These are phyloP conservation scores for Diutina rugosa DNA, from an alignment of 1,139 yeast genomes.

Conservation along the genomic window DNA sequence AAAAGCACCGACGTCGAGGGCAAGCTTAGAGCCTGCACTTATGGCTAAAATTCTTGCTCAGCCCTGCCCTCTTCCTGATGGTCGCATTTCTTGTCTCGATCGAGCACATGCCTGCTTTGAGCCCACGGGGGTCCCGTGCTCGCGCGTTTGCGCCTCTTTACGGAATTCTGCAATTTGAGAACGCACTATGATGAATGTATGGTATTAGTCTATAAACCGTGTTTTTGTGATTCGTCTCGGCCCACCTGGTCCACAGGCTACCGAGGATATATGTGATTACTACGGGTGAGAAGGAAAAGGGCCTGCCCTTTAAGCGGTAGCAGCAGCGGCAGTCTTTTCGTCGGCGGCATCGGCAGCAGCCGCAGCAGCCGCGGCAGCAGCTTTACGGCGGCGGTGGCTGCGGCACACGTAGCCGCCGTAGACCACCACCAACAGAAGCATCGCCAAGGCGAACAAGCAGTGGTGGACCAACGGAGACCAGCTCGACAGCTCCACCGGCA, in stretches of 20 bases:
- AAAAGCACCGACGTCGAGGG: too few species aligned
- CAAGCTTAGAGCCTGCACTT: too few species aligned
- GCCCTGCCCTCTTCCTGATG: too few species aligned
- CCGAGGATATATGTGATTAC: not conserved
- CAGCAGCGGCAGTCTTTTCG: not conserved
- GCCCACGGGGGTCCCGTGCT: too few species aligned
- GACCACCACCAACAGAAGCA: not conserved
- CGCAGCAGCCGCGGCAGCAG: not conserved
- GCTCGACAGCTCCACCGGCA: not conserved
- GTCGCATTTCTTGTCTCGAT: too few species aligned
- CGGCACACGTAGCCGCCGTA: not conserved
- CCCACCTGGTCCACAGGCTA: not conserved
- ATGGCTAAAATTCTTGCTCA: too few species aligned
- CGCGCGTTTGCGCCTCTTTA: too few species aligned
- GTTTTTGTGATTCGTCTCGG: not conserved
- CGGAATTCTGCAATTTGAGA: too few species aligned
- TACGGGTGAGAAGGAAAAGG: not conserved
- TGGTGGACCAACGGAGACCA: not conserved
- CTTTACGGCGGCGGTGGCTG: not conserved
- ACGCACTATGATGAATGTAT: too few species aligned
- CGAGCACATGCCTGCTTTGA: too few species aligned
- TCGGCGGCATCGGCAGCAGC: not conserved
- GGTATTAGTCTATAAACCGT: not conserved
- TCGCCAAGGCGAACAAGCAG: not conserved
- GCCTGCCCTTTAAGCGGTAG: too few species aligned